Evolutionary conservation across 305 asterid species (phyloP).

Genomic region (Striga hermonthica): DNA sequence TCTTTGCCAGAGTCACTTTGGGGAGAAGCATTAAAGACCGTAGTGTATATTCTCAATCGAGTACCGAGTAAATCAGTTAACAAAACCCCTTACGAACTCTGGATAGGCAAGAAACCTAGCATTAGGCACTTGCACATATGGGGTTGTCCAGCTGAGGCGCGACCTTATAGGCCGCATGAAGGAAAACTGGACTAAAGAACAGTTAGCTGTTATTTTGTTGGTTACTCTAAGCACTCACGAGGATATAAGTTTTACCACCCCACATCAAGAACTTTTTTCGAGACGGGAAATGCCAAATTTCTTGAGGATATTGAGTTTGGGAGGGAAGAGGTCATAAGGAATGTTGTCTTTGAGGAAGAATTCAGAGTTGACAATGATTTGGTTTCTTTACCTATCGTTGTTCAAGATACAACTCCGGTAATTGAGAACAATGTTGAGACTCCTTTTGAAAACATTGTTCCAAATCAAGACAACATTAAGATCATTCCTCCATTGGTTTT

Average conservation of each 20-base stretch:
- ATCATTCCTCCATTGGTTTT: too few relatives aligned
- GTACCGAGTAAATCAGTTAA: too few relatives aligned
- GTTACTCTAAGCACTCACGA: neutral
- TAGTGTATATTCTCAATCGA: too few relatives aligned
- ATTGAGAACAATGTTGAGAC: too few relatives aligned
- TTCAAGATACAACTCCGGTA: neutral
- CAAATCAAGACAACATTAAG: too few relatives aligned
- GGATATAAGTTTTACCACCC: slow-evolving; percentile 4
- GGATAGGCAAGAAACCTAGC: neutral
- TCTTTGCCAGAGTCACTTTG: neutral
- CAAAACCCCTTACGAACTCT: too few relatives aligned
- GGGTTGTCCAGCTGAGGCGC: neutral
- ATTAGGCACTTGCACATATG: neutral
- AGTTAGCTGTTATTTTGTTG: neutral
- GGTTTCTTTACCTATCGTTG: neutral
- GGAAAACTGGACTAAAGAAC: neutral
- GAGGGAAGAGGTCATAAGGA: neutral
- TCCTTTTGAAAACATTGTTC: too few relatives aligned
- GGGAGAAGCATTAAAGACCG: neutral
- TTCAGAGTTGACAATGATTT: neutral
- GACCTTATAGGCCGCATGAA: slow-evolving; percentile 4
- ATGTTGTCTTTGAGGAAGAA: neutral
- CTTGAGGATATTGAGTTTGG: neutral
- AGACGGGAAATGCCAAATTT: neutral
- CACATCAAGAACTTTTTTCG: neutral